A percentile compares a stretch with the other conserved stretches of the same genome.
Evolutionary conservation across 441 rosid species (phyloP).

Genomic region (Lepidium campestre): DNA sequence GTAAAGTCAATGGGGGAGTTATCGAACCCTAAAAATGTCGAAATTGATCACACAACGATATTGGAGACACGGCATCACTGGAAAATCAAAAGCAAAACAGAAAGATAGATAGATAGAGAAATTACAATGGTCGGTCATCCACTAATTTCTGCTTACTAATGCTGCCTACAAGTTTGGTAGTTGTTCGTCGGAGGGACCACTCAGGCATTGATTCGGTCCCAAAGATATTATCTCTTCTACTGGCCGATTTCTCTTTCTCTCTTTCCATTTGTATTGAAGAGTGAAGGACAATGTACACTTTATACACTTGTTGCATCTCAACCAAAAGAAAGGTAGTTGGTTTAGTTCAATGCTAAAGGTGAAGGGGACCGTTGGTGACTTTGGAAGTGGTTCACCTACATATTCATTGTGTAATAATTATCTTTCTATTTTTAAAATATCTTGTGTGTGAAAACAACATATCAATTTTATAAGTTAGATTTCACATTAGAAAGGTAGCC

Average conservation of each 20-base stretch:
- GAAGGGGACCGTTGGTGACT: no score
- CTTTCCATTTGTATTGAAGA: no score
- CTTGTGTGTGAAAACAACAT: no score
- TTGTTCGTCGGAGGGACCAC: conserved; percentile 6
- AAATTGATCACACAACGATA: not conserved
- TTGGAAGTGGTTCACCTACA: no score
- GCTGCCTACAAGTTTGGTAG: not conserved
- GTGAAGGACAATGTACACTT: no score
- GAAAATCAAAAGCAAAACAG: not conserved
- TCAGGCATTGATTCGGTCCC: conserved; percentile 31
- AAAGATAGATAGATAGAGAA: not conserved
- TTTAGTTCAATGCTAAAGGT: no score
- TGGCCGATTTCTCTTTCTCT: conserved; percentile 3
- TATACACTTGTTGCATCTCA: no score
- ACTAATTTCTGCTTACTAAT: not conserved
- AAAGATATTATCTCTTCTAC: not conserved
- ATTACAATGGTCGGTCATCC: not conserved
- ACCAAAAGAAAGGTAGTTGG: no score
- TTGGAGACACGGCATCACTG: not conserved
- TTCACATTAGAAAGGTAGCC: no score
- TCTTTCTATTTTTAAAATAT: no score
- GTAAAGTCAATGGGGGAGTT: not conserved
- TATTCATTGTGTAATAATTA: no score
- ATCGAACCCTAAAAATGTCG: not conserved
- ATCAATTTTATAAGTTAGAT: no score